Percentiles rank a stretch among this genome's conserved stretches.
Conservation (phyloP, 192 early-diverging fungal genomes). For the Podila epicladia region DNA sequence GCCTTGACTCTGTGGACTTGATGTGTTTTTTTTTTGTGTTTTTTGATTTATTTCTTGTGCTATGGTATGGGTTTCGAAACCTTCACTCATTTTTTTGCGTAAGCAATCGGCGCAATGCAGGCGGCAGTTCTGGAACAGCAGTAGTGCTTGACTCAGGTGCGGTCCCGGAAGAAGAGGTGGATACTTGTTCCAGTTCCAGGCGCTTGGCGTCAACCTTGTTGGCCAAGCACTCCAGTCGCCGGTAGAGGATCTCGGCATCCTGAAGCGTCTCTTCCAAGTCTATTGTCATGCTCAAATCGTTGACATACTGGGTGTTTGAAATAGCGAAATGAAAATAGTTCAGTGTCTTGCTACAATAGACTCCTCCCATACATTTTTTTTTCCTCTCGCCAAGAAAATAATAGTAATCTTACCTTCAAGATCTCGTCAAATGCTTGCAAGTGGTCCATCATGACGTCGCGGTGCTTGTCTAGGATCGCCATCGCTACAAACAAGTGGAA, state of each 20-base stretch:
- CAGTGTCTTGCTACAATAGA: neutral
- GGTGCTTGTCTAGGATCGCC: slow-evolving; percentile 92
- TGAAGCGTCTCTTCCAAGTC: slow-evolving; percentile 79
- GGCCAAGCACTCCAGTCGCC: slow-evolving; percentile 64
- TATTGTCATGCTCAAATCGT: slow-evolving; percentile 86
- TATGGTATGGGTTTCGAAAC: neutral
- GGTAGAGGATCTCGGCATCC: slow-evolving; percentile 80
- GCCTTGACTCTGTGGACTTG: neutral
- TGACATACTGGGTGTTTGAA: slow-evolving; percentile 69
- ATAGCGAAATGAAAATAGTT: neutral
- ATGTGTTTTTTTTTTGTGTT: neutral
- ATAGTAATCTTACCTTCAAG: slow-evolving; percentile 73
- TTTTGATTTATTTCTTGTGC: neutral
- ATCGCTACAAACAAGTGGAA: slow-evolving; percentile 96
- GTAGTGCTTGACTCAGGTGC: neutral
- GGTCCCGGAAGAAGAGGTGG: too few relatives aligned
- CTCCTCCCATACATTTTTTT: neutral
- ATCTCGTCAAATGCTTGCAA: slow-evolving; percentile 91
- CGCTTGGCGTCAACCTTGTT: slow-evolving; percentile 56
- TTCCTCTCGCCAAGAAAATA: neutral
- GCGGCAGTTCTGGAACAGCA: neutral
- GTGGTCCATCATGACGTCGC: slow-evolving; percentile 81
- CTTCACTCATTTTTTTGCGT: neutral
- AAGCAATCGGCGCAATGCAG: neutral
- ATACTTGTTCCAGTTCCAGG: too few relatives aligned